These are phyloP conservation scores for Aspergillus intermedius DNA, from an alignment of 2,329 filamentous ascomycete genomes.

Conservation along the genomic window DNA sequence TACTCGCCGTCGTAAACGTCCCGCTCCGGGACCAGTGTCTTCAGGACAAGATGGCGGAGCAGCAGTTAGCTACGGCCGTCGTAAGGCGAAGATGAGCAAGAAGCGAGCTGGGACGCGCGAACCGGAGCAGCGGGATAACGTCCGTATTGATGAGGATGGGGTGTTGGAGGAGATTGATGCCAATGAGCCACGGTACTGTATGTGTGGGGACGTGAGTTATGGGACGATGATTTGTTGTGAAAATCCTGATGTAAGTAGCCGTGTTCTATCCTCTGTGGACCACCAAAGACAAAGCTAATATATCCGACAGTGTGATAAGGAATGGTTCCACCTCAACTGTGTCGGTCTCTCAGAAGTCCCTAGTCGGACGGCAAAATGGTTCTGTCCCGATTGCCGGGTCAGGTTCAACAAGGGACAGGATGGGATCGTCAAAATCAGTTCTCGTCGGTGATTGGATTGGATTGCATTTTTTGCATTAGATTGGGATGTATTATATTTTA, in stretches of 20 bases:
- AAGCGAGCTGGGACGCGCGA: conserved; percentile 35
- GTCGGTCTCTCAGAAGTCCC: conserved; percentile 54
- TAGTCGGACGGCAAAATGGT: conserved; percentile 58
- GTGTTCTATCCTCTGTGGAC: conserved; percentile 1
- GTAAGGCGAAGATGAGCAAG: conserved; percentile 49
- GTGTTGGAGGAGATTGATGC: conserved; percentile 51
- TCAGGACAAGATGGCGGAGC: conserved; percentile 53
- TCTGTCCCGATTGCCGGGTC: conserved; percentile 56
- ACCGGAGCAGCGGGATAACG: conserved; percentile 29
- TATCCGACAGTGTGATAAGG: conserved; percentile 51
- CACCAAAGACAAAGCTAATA: conserved; percentile 8
- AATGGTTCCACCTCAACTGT: conserved; percentile 62
- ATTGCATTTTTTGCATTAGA: background rate
- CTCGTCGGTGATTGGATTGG: conserved; percentile 22
- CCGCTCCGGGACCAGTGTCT: conserved; percentile 55
- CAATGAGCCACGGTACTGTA: conserved; percentile 57
- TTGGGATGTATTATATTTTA: conserved; percentile 1
- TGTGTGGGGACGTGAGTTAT: conserved; percentile 58
- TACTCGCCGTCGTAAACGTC: conserved; percentile 49
- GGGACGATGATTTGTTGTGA: conserved; percentile 62
- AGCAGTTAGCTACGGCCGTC: conserved; percentile 55
- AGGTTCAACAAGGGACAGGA: conserved; percentile 40
- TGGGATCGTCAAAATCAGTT: conserved; percentile 32
- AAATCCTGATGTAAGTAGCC: conserved; percentile 47
- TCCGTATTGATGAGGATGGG: conserved; percentile 43